Percentiles rank a stretch among this genome's conserved stretches.
These are phyloP conservation scores for Sordaria brevicollis DNA, from an alignment of 495 filamentous ascomycete species.

Conservation along the genomic window DNA sequence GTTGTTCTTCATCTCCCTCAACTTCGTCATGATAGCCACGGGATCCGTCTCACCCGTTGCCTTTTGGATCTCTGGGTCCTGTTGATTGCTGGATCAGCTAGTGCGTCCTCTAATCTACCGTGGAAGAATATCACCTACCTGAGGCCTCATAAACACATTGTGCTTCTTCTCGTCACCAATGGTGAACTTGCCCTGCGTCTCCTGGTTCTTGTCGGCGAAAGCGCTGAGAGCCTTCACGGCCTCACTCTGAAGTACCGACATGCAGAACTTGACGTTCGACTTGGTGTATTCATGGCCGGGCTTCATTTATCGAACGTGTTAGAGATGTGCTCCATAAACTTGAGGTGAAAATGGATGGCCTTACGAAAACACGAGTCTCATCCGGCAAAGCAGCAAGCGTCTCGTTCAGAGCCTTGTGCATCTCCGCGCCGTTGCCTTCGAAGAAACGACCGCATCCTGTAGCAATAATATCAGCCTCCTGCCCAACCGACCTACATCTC, in stretches of 20 bases:
- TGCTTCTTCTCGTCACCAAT: constrained; percentile 98
- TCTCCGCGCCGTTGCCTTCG: constrained; percentile 75
- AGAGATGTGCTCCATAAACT: background rate
- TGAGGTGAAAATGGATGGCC: constrained; percentile 14
- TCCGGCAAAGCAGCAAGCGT: constrained; percentile 72
- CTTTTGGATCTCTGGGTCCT: constrained; percentile 81
- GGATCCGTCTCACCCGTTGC: constrained; percentile 74
- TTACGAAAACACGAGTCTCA: constrained; percentile 86
- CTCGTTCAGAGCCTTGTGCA: constrained; percentile 86
- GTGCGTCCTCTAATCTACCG: background rate
- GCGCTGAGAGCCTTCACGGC: constrained; percentile 64
- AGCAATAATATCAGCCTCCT: background rate
- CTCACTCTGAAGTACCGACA: constrained; percentile 61
- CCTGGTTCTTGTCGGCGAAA: constrained; percentile 67
- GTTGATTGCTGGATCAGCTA: constrained; percentile 1
- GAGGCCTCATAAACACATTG: constrained; percentile 92
- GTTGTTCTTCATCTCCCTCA: constrained; percentile 91
- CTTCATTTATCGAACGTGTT: constrained; percentile 25
- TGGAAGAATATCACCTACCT: constrained; percentile 42
- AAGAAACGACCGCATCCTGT: constrained; percentile 94
- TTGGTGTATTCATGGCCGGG: constrained; percentile 98
- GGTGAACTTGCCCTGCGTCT: constrained; percentile 93
- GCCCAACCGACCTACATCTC: background rate
- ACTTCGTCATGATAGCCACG: constrained; percentile 72
- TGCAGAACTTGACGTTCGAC: constrained; percentile 77